A percentile compares a stretch with the other conserved stretches of the same genome.
Evolutionary conservation across 2,329 filamentous ascomycete species (phyloP).

Genomic region (Colletotrichum agaves): DNA sequence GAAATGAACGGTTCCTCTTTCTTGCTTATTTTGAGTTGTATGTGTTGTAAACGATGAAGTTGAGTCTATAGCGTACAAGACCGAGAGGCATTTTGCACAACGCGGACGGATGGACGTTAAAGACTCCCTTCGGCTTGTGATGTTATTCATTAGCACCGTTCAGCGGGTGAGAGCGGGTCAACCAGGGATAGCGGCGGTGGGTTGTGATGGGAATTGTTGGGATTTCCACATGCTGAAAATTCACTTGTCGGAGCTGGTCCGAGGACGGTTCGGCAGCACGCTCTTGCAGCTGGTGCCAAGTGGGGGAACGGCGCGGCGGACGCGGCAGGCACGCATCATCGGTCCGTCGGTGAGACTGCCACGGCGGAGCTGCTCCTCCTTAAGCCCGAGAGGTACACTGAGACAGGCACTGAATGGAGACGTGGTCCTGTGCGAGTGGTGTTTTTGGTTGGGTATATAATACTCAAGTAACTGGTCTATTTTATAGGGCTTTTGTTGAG

Average conservation of each 20-base stretch:
- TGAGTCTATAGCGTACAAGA: background rate
- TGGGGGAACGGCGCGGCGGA: background rate
- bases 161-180: background rate
- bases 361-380: slow-evolving; percentile 2
- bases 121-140: background rate
- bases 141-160: background rate
- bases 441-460: too few relatives aligned
- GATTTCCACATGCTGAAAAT: slow-evolving; percentile 20
- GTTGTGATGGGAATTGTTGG: slow-evolving; percentile 19
- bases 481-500: too few relatives aligned
- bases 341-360: slow-evolving; percentile 31
- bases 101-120: background rate
- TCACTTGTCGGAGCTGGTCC: slow-evolving; percentile 4
- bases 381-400: slow-evolving; percentile 17
- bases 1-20: background rate
- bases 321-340: background rate
- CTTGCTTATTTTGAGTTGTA: background rate
- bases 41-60: background rate
- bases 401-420: slow-evolving; percentile 28
- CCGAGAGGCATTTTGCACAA: background rate
- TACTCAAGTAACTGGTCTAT: too few relatives aligned
- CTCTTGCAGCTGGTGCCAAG: slow-evolving; percentile 19
- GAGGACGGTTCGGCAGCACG: slow-evolving; percentile 7
- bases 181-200: background rate
- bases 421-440: slow-evolving; percentile 6